Evolutionary conservation across 2,329 filamentous ascomycete species (phyloP).

Genomic region (Chaetomiaceae sp.): DNA sequence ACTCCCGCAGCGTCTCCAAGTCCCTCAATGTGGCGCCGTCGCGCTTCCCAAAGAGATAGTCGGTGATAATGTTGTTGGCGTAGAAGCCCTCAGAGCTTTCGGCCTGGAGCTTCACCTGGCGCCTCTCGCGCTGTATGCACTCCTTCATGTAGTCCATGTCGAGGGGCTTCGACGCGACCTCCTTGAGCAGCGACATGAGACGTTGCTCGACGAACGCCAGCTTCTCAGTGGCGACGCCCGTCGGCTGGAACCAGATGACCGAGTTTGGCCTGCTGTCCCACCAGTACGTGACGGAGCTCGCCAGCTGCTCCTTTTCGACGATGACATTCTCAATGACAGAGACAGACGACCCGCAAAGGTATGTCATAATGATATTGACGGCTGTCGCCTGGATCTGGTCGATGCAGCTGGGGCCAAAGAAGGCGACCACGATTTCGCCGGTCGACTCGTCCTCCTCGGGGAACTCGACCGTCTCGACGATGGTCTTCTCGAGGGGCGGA

Average conservation of each 20-base stretch:
- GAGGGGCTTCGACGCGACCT: conserved; percentile 73
- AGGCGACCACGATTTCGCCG: conserved; percentile 80
- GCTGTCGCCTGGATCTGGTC: conserved; percentile 66
- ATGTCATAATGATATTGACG: conserved; percentile 74
- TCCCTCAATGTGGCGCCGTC: conserved; percentile 72
- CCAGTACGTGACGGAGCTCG: conserved; percentile 77
- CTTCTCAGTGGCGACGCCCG: conserved; percentile 81
- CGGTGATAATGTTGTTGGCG: conserved; percentile 79
- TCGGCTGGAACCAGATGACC: conserved; percentile 80
- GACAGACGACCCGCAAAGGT: conserved; percentile 89
- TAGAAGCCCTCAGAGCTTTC: conserved; percentile 80
- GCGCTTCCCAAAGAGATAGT: conserved; percentile 84
- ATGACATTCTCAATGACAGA: conserved; percentile 87
- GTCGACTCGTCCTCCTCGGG: conserved; percentile 94
- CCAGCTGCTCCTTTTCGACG: conserved; percentile 88
- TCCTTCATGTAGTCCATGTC: conserved; percentile 89
- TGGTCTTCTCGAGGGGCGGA: conserved; percentile 65
- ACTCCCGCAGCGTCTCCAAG: conserved; percentile 53
- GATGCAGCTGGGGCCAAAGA: conserved; percentile 79
- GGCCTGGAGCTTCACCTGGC: conserved; percentile 77
- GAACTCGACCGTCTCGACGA: conserved; percentile 78
- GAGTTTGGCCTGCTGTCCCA: conserved; percentile 76
- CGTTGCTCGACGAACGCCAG: conserved; percentile 79
- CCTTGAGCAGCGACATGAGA: conserved; percentile 76
- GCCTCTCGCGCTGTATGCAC: conserved; percentile 75